These are phyloP conservation scores for Kalaharituber pfeilii DNA, from an alignment of 2,329 filamentous ascomycete species.

Conservation along the genomic window DNA sequence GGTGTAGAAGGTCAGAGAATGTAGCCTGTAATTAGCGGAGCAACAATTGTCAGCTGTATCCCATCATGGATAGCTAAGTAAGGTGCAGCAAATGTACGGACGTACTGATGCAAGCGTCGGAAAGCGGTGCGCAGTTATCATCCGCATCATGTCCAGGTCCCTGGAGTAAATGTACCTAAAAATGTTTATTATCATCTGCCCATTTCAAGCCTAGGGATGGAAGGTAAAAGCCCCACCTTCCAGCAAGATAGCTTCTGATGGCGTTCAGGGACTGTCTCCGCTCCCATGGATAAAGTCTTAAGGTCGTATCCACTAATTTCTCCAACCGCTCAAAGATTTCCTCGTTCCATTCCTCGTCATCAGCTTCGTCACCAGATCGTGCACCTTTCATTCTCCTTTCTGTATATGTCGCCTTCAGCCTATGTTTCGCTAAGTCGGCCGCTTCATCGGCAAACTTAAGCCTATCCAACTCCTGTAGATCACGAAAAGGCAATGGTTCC, in stretches of 20 bases:
- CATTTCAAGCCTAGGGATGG: not conserved
- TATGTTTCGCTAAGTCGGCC: not conserved
- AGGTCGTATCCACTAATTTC: not conserved
- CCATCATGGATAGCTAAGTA: not conserved
- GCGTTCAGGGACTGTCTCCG: not conserved
- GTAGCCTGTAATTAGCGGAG: not conserved
- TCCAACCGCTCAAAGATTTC: conserved; percentile 2
- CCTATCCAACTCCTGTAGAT: conserved; percentile 2
- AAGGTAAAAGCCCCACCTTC: not conserved
- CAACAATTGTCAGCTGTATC: not conserved
- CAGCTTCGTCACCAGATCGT: not conserved
- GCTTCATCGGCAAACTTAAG: conserved; percentile 1
- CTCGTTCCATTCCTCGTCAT: not conserved
- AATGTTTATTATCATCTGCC: not conserved
- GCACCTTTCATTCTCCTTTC: not conserved
- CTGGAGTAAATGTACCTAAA: not conserved
- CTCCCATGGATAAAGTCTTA: not conserved
- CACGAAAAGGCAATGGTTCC: conserved; percentile 3
- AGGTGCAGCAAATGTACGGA: not conserved
- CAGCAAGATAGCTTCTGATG: conserved; percentile 3
- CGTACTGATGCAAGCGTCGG: conserved; percentile 1
- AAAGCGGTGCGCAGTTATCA: not conserved
- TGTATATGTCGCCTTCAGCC: not conserved
- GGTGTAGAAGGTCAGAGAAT: conserved; percentile 1
- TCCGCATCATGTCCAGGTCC: conserved; percentile 2